A percentile compares a stretch with the other conserved stretches of the same genome.
Conservation (phyloP, 176 grass and related monocot genomes). For the Hsuehochloa calcarea region DNA sequence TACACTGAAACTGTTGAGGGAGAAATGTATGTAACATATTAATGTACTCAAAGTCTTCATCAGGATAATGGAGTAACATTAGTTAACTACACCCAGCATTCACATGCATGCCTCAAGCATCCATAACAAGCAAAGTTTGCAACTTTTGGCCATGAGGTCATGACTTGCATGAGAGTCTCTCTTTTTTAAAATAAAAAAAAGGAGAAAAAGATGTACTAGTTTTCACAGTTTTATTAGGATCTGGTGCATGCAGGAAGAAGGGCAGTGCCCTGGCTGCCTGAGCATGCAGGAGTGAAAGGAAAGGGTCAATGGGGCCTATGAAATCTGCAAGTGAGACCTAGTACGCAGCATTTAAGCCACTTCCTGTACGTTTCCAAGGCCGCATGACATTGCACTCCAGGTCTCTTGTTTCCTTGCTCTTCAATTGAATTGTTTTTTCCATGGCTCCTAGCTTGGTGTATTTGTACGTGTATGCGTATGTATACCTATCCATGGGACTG, state of each 20-base stretch:
- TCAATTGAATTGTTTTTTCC: background rate
- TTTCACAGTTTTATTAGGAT: slow-evolving; percentile 7
- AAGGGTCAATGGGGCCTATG: slow-evolving; percentile 26
- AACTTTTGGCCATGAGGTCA: slow-evolving; percentile 44
- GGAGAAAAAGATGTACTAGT: background rate
- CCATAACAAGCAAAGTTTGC: background rate
- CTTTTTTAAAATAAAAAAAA: background rate
- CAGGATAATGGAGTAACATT: background rate
- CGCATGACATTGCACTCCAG: slow-evolving; percentile 17
- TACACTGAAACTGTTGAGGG: slow-evolving; percentile 26
- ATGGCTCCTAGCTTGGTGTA: background rate
- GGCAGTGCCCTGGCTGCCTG: slow-evolving; percentile 2
- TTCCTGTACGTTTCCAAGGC: slow-evolving; percentile 45
- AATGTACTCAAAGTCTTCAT: background rate
- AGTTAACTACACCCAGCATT: background rate
- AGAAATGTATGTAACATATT: background rate
- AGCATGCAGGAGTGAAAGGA: slow-evolving; percentile 11
- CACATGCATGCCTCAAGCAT: slow-evolving; percentile 7
- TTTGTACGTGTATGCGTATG: background rate
- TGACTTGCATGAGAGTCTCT: slow-evolving; percentile 42
- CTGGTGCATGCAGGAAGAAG: slow-evolving; percentile 27
- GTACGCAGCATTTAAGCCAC: slow-evolving; percentile 18
- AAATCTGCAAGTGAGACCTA: slow-evolving; percentile 32
- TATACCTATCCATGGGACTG: background rate
- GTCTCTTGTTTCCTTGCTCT: slow-evolving; percentile 36